phyloP scores from a whole-genome alignment of 2,329 filamentous ascomycete genomes.

The Arthrobotrys sphaeroides region DNA sequence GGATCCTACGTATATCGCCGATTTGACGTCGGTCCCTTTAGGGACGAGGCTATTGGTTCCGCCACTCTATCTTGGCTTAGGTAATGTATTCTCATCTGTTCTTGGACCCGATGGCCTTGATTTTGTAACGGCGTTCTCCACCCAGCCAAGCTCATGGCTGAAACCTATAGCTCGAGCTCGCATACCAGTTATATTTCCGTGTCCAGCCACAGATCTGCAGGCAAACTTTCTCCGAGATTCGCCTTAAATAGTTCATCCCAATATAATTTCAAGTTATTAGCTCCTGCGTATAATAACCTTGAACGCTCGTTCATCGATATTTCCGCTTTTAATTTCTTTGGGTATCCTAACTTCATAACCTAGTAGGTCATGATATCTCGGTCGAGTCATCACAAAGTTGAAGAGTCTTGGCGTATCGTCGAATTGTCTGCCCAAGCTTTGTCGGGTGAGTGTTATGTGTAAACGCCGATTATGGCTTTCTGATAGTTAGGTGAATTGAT shows the following conservation, averaged over 20 bases:
- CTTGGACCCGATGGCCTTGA: neutral
- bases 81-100: constrained; percentile 3
- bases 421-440: neutral
- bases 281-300: neutral
- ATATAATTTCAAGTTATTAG: too few relatives aligned
- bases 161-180: neutral
- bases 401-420: neutral
- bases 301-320: neutral
- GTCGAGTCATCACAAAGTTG: neutral
- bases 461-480: neutral
- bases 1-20: constrained; percentile 15
- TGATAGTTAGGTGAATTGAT: neutral
- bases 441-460: neutral
- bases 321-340: neutral
- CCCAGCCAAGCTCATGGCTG: constrained; percentile 1
- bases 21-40: neutral
- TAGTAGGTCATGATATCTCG: neutral
- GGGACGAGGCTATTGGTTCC: neutral
- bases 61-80: constrained; percentile 24
- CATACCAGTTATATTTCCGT: constrained; percentile 8
- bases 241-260: neutral
- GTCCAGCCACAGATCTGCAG: neutral
- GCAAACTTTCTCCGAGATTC: neutral
- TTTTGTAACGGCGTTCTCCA: neutral
- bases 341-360: too few relatives aligned